These are phyloP conservation scores for Emergomyces orientalis DNA, from an alignment of 2,329 filamentous ascomycete genomes.

Conservation along the genomic window DNA sequence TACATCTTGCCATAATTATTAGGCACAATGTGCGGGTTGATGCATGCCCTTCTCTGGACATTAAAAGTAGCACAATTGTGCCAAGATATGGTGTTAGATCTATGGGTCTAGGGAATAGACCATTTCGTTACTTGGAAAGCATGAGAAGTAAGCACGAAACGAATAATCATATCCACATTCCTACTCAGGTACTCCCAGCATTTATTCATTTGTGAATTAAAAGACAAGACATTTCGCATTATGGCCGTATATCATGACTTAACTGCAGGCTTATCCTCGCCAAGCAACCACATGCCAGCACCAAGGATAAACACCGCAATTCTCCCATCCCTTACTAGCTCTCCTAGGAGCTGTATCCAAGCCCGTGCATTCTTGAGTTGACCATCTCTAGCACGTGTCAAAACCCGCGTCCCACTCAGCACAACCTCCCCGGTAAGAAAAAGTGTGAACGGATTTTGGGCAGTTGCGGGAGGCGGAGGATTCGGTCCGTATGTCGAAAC, in stretches of 20 bases:
- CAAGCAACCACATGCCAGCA: constrained; percentile 34
- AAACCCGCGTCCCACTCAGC: constrained; percentile 30
- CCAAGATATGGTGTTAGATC: not conserved
- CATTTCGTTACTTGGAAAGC: not conserved
- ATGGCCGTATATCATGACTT: constrained; percentile 6
- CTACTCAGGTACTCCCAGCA: not conserved
- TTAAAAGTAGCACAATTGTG: not conserved
- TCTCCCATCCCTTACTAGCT: constrained; percentile 36
- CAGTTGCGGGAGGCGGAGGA: constrained; percentile 38
- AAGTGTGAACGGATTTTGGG: constrained; percentile 37
- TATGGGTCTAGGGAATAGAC: not conserved
- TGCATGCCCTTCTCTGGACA: not conserved
- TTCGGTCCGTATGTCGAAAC: constrained; percentile 18
- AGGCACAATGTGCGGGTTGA: not conserved
- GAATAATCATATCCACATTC: not conserved
- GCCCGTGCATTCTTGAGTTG: constrained; percentile 22
- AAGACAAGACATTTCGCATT: not conserved
- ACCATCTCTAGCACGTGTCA: constrained; percentile 23
- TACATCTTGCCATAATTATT: too few species aligned
- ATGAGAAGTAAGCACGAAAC: not conserved
- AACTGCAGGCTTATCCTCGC: constrained; percentile 21
- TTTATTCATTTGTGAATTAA: not conserved
- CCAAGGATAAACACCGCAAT: constrained; percentile 39
- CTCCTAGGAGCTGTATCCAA: constrained; percentile 31
- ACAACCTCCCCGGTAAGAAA: constrained; percentile 41